Evolutionary conservation across 345 rosid genomes (phyloP).

Genomic region (Atalantia buxifolia): DNA sequence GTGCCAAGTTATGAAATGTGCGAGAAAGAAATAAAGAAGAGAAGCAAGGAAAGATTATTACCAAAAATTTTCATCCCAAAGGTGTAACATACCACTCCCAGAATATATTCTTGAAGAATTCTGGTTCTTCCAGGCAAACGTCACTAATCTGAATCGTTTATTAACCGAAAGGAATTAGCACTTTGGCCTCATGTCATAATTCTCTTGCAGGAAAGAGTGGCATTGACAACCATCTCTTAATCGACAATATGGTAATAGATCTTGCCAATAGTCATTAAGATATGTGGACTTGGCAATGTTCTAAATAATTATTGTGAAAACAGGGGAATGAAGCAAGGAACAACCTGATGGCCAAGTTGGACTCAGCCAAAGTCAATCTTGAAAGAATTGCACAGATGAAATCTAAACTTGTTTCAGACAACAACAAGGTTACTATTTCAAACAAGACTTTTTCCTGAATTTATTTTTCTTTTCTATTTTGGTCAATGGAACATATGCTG

Average conservation of each 20-base stretch:
- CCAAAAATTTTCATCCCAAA: background rate
- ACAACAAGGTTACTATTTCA: conserved; percentile 40
- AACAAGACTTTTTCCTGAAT: background rate
- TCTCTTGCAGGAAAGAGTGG: conserved; percentile 24
- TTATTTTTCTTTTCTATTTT: background rate
- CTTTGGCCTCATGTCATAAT: conserved; percentile 1
- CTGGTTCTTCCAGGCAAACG: background rate
- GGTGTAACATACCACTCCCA: background rate
- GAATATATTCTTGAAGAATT: background rate
- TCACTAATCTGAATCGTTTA: background rate
- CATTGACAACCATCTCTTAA: conserved; percentile 4
- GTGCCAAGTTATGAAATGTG: background rate
- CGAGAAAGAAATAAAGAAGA: too few relatives aligned
- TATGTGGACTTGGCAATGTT: background rate
- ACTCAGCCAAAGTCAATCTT: conserved; percentile 51
- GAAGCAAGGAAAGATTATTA: background rate
- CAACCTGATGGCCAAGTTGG: conserved; percentile 33
- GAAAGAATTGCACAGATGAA: conserved; percentile 41
- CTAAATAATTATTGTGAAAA: conserved; percentile 12
- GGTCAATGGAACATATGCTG: background rate
- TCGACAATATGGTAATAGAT: conserved; percentile 23
- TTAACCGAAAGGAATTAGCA: background rate
- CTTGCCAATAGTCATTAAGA: background rate
- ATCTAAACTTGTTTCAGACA: conserved; percentile 38
- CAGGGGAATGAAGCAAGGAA: conserved; percentile 33